Percentiles rank a stretch among this genome's conserved stretches.
phyloP scores from a whole-genome alignment of 2,329 filamentous ascomycete genomes.

The Ceratocystis huliohia region DNA sequence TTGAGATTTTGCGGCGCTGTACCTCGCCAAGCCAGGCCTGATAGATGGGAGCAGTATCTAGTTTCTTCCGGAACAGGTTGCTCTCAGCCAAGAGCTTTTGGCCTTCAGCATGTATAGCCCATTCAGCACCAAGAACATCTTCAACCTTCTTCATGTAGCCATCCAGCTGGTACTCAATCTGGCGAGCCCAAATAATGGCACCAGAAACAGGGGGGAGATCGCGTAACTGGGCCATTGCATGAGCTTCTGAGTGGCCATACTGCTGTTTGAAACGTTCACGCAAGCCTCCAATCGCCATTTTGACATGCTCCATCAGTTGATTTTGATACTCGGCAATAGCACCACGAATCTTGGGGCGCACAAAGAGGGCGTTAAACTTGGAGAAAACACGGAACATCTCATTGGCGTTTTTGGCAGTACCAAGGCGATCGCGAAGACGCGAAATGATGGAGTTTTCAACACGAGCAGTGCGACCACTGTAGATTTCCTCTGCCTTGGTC shows the following conservation, averaged over 20 bases:
- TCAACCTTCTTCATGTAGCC: constrained; percentile 99
- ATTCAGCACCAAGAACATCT: constrained; percentile 86
- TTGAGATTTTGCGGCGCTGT: constrained; percentile 74
- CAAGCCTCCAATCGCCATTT: constrained; percentile 81
- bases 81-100: constrained; percentile 88
- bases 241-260: constrained; percentile 94
- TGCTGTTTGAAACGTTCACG: constrained; percentile 98
- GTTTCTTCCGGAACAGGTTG: constrained; percentile 86
- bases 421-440: constrained; percentile 76
- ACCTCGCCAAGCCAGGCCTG: constrained; percentile 93
- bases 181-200: constrained; percentile 92
- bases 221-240: constrained; percentile 94
- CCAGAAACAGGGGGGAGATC: constrained; percentile 93
- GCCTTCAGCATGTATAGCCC: constrained; percentile 86
- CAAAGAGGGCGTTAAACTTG: constrained; percentile 97
- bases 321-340: constrained; percentile 98
- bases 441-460: constrained; percentile 99
- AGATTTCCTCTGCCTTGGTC: constrained; percentile 87
- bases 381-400: constrained; percentile 99
- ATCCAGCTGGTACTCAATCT: constrained; percentile 91
- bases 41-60: constrained; percentile 86
- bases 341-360: constrained; percentile 95
- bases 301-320: constrained; percentile 94
- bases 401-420: constrained; percentile 90
- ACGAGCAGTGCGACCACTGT: constrained; percentile 92